Conservation (phyloP, 371 early-diverging fungal species). For the Circinella umbellata region DNA sequence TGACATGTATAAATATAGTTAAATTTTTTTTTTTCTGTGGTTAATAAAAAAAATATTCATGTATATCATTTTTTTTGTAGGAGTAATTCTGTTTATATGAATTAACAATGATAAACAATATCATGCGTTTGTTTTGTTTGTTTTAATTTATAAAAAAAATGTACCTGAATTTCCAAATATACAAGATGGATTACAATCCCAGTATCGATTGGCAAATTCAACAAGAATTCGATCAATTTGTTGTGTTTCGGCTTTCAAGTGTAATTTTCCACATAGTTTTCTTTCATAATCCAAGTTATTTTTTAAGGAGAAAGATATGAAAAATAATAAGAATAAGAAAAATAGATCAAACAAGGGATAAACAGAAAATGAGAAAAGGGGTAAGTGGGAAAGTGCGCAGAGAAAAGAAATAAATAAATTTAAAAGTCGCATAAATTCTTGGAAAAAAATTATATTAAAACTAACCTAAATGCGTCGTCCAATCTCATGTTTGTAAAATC, state of each 20-base stretch:
- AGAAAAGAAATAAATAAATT: background rate
- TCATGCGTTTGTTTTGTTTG: background rate
- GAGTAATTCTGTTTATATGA: too few relatives aligned
- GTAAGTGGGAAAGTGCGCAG: too few relatives aligned
- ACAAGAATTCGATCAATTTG: constrained; percentile 87
- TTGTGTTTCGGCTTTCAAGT: constrained; percentile 91
- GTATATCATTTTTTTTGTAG: too few relatives aligned
- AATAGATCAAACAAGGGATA: background rate
- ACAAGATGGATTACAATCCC: constrained; percentile 76
- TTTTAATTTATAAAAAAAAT: background rate
- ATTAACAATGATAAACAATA: background rate
- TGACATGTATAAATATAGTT: too few relatives aligned
- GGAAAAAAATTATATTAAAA: background rate
- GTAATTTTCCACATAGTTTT: constrained; percentile 72
- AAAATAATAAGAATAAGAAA: background rate
- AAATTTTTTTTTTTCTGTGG: too few relatives aligned
- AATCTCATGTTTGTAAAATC: constrained; percentile 72
- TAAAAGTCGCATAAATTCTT: background rate
- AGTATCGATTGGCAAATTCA: constrained; percentile 79
- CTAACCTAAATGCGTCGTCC: constrained; percentile 79
- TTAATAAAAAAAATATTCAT: too few relatives aligned
- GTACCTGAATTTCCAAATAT: constrained; percentile 57
- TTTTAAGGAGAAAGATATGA: background rate
- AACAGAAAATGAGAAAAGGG: background rate
- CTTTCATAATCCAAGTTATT: background rate